Evolutionary conservation across 768 basidiomycete genomes (phyloP).

Genomic region (Psilocybe azurescens): DNA sequence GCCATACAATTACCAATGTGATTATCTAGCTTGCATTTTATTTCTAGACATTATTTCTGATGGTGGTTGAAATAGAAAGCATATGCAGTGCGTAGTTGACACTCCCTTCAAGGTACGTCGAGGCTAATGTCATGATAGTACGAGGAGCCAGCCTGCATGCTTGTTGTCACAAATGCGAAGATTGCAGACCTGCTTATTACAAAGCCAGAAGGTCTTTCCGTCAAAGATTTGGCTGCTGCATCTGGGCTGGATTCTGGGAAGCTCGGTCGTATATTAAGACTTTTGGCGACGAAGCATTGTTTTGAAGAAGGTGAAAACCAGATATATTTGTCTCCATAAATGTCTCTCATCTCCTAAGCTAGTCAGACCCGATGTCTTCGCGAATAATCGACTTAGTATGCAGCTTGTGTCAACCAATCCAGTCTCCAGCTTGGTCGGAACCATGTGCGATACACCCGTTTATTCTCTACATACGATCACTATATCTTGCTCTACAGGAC

Average conservation of each 20-base stretch:
- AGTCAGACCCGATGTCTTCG: slow-evolving; percentile 43
- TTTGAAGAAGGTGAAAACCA: slow-evolving; percentile 40
- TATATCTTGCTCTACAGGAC: slow-evolving; percentile 1
- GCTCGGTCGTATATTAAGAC: slow-evolving; percentile 37
- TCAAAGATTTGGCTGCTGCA: slow-evolving; percentile 29
- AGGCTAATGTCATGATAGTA: slow-evolving; percentile 13
- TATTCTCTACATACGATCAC: neutral
- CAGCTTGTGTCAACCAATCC: slow-evolving; percentile 37
- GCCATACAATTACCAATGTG: slow-evolving; percentile 33
- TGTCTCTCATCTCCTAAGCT: neutral
- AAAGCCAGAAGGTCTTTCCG: slow-evolving; percentile 37
- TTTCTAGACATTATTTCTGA: too few species aligned
- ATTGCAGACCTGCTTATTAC: slow-evolving; percentile 40
- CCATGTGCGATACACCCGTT: slow-evolving; percentile 26
- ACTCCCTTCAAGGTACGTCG: too few species aligned
- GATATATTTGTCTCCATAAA: neutral
- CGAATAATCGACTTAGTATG: slow-evolving; percentile 46
- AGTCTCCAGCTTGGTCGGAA: slow-evolving; percentile 27
- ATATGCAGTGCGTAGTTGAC: neutral
- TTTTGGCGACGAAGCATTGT: slow-evolving; percentile 39
- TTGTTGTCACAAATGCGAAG: slow-evolving; percentile 33
- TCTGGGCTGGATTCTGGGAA: slow-evolving; percentile 36
- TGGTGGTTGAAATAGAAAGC: slow-evolving; percentile 5
- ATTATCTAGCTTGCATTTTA: neutral
- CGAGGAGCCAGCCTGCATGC: slow-evolving; percentile 33